These are phyloP conservation scores for Phytophthora pisi DNA, from an alignment of 352 stramenopile species.

Conservation along the genomic window DNA sequence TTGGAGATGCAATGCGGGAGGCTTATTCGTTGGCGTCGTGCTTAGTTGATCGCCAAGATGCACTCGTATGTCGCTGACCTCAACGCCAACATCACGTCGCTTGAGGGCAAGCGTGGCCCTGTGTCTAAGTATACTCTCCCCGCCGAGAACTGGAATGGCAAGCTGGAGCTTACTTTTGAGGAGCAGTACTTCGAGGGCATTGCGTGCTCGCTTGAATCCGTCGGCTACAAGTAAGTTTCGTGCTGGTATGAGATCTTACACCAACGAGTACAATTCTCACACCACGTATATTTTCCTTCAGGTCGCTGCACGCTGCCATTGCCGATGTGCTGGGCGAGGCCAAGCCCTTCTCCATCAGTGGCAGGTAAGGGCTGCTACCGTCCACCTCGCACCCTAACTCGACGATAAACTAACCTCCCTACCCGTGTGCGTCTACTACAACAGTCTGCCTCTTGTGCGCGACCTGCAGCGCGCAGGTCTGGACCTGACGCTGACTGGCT, in stretches of 20 bases:
- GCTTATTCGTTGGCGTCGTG: conserved; percentile 17
- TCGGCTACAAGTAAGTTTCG: conserved; percentile 66
- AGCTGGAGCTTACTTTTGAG: conserved; percentile 88
- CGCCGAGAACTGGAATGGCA: conserved; percentile 72
- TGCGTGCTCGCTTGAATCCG: conserved; percentile 88
- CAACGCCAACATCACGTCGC: conserved; percentile 77
- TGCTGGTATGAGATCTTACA: background rate
- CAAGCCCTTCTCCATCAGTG: conserved; percentile 91
- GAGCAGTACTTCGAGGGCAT: conserved; percentile 86
- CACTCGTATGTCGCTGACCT: conserved; percentile 83
- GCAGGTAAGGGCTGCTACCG: conserved; percentile 45
- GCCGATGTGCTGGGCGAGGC: conserved; percentile 70
- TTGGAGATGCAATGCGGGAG: background rate
- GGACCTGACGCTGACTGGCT: conserved; percentile 74
- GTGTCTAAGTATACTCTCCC: conserved; percentile 91
- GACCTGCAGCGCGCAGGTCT: conserved; percentile 72
- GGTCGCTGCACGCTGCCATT: conserved; percentile 76
- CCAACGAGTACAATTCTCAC: background rate
- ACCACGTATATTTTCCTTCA: conserved; percentile 3
- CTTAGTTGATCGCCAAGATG: conserved; percentile 61
- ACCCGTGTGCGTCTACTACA: background rate
- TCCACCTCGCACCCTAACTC: background rate
- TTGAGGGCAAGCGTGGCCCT: conserved; percentile 79
- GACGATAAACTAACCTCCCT: background rate
- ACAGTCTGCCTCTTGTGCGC: conserved; percentile 65